Percentiles rank a stretch among this genome's conserved stretches.
These are phyloP conservation scores for Chlamydomonas schloesseri DNA, from an alignment of 139 green algal species.

Conservation along the genomic window DNA sequence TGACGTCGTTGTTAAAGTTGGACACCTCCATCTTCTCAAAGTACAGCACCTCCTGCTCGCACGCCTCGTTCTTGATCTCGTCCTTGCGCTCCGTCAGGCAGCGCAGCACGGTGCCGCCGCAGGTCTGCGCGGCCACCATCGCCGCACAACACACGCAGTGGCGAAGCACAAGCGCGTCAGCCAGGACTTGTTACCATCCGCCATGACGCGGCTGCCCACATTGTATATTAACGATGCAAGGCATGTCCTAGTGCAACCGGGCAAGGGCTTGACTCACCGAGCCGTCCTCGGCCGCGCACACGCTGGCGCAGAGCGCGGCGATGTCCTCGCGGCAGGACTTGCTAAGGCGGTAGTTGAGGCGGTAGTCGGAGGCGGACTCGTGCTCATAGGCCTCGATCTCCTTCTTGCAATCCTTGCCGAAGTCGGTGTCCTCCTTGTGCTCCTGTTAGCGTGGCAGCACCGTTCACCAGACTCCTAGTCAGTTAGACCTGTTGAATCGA, in stretches of 20 bases:
- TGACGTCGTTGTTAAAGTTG: conserved; percentile 69
- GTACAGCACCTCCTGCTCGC: conserved; percentile 86
- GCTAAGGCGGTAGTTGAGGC: conserved; percentile 87
- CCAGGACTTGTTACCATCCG: no score
- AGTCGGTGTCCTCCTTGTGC: conserved; percentile 72
- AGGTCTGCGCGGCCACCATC: conserved; percentile 48
- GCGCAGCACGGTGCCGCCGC: conserved; percentile 69
- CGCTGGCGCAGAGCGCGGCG: conserved; percentile 64
- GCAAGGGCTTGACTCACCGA: conserved; percentile 57
- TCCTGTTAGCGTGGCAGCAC: conserved; percentile 60
- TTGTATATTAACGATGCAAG: no score
- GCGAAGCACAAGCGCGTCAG: not conserved
- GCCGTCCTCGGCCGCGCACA: conserved; percentile 66
- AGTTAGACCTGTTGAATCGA: no score
- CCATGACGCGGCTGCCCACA: no score
- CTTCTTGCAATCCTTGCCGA: conserved; percentile 80
- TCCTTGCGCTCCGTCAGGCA: conserved; percentile 87
- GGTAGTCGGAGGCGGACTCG: conserved; percentile 78
- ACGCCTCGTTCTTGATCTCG: conserved; percentile 75
- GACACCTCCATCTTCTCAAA: conserved; percentile 87
- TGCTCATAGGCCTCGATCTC: conserved; percentile 66
- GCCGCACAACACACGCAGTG: not conserved
- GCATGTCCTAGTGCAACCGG: no score
- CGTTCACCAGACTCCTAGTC: conserved; percentile 29
- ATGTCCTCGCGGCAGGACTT: conserved; percentile 81